A percentile compares a stretch with the other conserved stretches of the same genome.
Conservation (phyloP, 2,329 filamentous ascomycete species). For the Coniochaeta sp. region DNA sequence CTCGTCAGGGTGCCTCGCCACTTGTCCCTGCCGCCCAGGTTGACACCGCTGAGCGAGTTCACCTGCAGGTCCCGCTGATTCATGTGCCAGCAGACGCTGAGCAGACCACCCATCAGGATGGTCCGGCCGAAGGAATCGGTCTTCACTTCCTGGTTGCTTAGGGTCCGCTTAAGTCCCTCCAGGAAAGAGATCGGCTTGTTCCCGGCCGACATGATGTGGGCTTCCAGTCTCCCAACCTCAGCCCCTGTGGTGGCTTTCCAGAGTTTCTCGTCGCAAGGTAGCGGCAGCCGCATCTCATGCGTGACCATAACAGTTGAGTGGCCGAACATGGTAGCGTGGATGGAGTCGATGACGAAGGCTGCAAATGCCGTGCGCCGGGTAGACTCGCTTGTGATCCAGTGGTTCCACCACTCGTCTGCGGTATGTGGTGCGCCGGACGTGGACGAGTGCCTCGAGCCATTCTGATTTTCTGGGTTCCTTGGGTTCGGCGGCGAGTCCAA, state of each 20-base stretch:
- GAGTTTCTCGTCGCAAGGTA: constrained; percentile 87
- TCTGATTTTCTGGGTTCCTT: constrained; percentile 48
- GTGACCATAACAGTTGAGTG: constrained; percentile 96
- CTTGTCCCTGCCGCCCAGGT: constrained; percentile 80
- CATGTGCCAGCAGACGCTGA: constrained; percentile 97
- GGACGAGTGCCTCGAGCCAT: constrained; percentile 53
- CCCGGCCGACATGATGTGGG: constrained; percentile 71
- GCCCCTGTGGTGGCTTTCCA: constrained; percentile 87
- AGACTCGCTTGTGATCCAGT: constrained; percentile 92
- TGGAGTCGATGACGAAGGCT: constrained; percentile 91
- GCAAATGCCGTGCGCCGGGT: constrained; percentile 86
- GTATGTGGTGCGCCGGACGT: constrained; percentile 58
- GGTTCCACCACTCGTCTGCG: constrained; percentile 86
- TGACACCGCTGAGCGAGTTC: constrained; percentile 70
- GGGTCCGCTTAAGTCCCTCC: constrained; percentile 81
- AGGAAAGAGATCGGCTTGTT: constrained; percentile 82
- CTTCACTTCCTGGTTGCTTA: constrained; percentile 77
- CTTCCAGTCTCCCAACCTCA: constrained; percentile 82
- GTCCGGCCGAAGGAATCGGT: constrained; percentile 93
- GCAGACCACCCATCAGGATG: constrained; percentile 85
- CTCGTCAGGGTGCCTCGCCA: constrained; percentile 81
- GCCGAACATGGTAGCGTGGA: constrained; percentile 96
- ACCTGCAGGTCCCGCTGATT: constrained; percentile 92
- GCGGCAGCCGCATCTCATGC: constrained; percentile 83
- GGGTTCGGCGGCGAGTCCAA: constrained; percentile 76